A percentile compares a stretch with the other conserved stretches of the same genome.
Conservation (phyloP, 768 basidiomycete genomes). For the Kwoniella botswanensis region DNA sequence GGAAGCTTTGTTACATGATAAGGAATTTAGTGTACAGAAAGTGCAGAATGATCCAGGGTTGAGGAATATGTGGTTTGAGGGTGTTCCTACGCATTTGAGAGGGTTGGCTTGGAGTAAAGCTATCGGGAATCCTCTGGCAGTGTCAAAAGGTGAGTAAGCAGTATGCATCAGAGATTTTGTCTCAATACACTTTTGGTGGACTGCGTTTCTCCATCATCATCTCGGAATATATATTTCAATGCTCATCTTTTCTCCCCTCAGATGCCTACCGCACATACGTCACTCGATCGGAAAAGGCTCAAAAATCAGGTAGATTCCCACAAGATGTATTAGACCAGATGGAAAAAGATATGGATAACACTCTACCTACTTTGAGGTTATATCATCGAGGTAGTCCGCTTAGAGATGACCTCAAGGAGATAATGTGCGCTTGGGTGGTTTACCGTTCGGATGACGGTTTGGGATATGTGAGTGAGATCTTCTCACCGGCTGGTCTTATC, state of each 20-base stretch:
- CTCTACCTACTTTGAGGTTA: constrained; percentile 45
- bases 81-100: constrained; percentile 52
- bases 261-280: constrained; percentile 49
- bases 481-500: not conserved
- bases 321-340: constrained; percentile 42
- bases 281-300: constrained; percentile 43
- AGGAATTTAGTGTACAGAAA: constrained; percentile 34
- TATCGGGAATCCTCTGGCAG: constrained; percentile 54
- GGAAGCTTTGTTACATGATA: constrained; percentile 44
- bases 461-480: constrained; percentile 51
- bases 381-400: constrained; percentile 49
- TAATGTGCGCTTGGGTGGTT: constrained; percentile 55
- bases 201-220: too few relatives aligned
- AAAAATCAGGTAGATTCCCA: constrained; percentile 50
- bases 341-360: constrained; percentile 46
- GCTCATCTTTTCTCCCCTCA: constrained; percentile 9
- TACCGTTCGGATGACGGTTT: constrained; percentile 53
- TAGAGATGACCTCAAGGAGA: constrained; percentile 51
- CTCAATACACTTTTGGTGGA: not conserved
- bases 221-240: too few relatives aligned
- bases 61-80: constrained; percentile 54
- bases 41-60: constrained; percentile 39
- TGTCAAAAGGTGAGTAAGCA: constrained; percentile 49
- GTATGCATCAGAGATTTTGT: not conserved
- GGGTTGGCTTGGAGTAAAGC: constrained; percentile 53